phyloP scores from a whole-genome alignment of 768 basidiomycete genomes.

The Lentinula sp. region DNA sequence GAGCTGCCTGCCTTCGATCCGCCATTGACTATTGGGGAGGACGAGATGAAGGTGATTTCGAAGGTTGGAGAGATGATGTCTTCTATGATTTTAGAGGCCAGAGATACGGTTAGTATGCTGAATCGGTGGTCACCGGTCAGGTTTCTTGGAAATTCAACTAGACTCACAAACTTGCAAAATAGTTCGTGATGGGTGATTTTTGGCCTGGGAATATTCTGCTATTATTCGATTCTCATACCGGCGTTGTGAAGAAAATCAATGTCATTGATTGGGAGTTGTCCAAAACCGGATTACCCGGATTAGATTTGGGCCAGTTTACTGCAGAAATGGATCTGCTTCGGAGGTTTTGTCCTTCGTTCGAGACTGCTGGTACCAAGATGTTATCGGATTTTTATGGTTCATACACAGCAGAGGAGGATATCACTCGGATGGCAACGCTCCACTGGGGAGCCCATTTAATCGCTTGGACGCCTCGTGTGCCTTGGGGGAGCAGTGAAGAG shows the following conservation, averaged over 20 bases:
- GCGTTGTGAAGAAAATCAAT: background rate
- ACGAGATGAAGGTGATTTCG: conserved; percentile 23
- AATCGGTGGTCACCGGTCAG: background rate
- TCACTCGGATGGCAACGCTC: conserved; percentile 22
- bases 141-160: background rate
- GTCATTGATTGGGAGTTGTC: conserved; percentile 22
- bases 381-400: background rate
- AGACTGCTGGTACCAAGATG: background rate
- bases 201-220: conserved; percentile 69
- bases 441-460: conserved; percentile 56
- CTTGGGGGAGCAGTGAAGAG: conserved; percentile 44
- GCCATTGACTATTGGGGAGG: conserved; percentile 29
- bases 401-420: background rate
- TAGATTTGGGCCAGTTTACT: conserved; percentile 40
- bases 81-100: conserved; percentile 17
- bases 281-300: conserved; percentile 32
- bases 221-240: conserved; percentile 16
- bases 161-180: background rate
- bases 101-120: conserved; percentile 21
- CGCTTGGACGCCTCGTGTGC: conserved; percentile 39
- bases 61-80: conserved; percentile 18
- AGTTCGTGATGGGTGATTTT: conserved; percentile 65
- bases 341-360: conserved; percentile 20
- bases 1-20: conserved; percentile 35
- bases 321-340: conserved; percentile 35